phyloP scores from a whole-genome alignment of 2,329 filamentous ascomycete genomes.

The Neoascochyta sp. region DNA sequence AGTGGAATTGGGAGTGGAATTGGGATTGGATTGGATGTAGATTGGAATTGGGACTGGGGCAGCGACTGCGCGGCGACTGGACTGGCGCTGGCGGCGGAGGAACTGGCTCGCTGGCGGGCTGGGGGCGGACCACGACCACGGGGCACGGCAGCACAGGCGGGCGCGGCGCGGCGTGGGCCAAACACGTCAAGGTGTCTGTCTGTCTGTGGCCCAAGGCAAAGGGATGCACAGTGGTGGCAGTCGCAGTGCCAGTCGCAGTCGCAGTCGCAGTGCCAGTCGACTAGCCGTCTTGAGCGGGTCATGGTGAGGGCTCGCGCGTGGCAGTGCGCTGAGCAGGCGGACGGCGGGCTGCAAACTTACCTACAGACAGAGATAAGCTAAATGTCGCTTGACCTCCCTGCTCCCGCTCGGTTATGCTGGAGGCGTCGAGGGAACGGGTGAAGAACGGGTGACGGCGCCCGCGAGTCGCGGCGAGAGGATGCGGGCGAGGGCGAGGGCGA shows the following conservation, averaged over 20 bases:
- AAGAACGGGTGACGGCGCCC: too few relatives aligned
- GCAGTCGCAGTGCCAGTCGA: constrained; percentile 1
- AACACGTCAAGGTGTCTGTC: not conserved
- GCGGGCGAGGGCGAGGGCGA: too few relatives aligned
- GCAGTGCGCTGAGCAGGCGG: constrained; percentile 13
- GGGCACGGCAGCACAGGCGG: not conserved
- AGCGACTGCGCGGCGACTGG: not conserved
- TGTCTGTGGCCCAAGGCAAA: not conserved
- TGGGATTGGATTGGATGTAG: too few relatives aligned
- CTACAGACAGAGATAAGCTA: too few relatives aligned
- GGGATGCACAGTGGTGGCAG: constrained; percentile 1
- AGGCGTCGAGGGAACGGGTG: too few relatives aligned
- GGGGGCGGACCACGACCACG: constrained; percentile 12
- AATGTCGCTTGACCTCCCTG: too few relatives aligned
- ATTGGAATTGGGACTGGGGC: constrained; percentile 1
- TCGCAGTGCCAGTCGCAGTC: not conserved
- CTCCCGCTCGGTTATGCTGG: too few relatives aligned
- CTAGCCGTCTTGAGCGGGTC: constrained; percentile 24
- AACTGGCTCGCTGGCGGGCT: constrained; percentile 1
- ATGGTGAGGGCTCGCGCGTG: constrained; percentile 15
- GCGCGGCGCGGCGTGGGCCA: not conserved
- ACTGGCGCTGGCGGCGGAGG: not conserved
- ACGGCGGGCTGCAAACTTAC: constrained; percentile 3
- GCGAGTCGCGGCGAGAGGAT: too few relatives aligned
- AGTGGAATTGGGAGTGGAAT: too few relatives aligned